Percentiles rank a stretch among this genome's conserved stretches.
Evolutionary conservation across 1,139 yeast genomes (phyloP).

Genomic region (Saccharomyces pastorianus): DNA sequence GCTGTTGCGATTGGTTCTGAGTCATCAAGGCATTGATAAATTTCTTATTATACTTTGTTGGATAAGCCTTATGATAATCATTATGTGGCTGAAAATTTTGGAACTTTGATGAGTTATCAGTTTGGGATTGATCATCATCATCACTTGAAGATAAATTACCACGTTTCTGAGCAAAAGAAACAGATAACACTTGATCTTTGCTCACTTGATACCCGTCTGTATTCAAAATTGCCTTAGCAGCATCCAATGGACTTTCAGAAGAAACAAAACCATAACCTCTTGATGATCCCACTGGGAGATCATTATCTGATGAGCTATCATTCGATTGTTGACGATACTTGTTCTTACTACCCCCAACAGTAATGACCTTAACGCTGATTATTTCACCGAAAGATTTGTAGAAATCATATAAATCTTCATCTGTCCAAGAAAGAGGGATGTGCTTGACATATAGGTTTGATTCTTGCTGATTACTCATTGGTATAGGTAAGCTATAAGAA

Average conservation of each 20-base stretch:
- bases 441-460: slow-evolving; percentile 31
- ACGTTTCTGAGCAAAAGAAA: slow-evolving; percentile 29
- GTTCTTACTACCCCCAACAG: slow-evolving; percentile 33
- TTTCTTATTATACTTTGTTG: slow-evolving; percentile 10
- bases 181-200: slow-evolving; percentile 21
- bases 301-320: slow-evolving; percentile 4
- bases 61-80: background rate
- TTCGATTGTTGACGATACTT: slow-evolving; percentile 6
- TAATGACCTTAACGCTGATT: slow-evolving; percentile 41
- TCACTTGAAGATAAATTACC: background rate
- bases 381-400: slow-evolving; percentile 37
- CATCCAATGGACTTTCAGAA: slow-evolving; percentile 39
- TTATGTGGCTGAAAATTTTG: background rate
- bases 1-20: slow-evolving; percentile 4
- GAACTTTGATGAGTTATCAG: background rate
- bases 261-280: slow-evolving; percentile 49
- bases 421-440: slow-evolving; percentile 29
- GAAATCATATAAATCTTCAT: slow-evolving; percentile 24
- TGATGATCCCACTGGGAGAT: slow-evolving; percentile 28
- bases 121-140: background rate
- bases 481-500: slow-evolving; percentile 22
- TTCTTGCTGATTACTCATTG: slow-evolving; percentile 30
- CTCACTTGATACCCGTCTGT: slow-evolving; percentile 34
- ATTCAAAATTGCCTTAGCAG: slow-evolving; percentile 39
- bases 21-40: slow-evolving; percentile 10